Percentiles rank a stretch among this genome's conserved stretches.
phyloP scores from a whole-genome alignment of 2,329 filamentous ascomycete genomes.

The Talaromyces sp. region DNA sequence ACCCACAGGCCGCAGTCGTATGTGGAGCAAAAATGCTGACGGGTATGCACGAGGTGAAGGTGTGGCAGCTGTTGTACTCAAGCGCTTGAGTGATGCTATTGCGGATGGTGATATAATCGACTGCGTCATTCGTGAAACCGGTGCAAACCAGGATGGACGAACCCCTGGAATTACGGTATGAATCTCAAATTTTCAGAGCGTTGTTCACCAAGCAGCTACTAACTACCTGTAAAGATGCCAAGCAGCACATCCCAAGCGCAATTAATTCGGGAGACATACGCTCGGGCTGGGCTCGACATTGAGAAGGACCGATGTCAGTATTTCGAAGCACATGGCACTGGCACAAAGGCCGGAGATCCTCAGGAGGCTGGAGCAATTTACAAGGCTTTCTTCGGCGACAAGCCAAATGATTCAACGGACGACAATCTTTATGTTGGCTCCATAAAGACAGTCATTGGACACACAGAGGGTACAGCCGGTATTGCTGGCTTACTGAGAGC shows the following conservation, averaged over 20 bases:
- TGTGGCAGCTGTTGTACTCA: conserved; percentile 48
- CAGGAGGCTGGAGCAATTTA: conserved; percentile 13
- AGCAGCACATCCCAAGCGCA: conserved; percentile 32
- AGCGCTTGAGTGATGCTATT: conserved; percentile 47
- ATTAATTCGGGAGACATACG: conserved; percentile 37
- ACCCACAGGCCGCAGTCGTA: conserved; percentile 52
- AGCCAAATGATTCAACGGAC: not conserved
- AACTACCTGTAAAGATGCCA: conserved; percentile 42
- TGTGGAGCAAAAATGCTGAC: conserved; percentile 44
- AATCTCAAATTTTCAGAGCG: conserved; percentile 8
- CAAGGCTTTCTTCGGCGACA: conserved; percentile 10
- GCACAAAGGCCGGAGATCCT: conserved; percentile 27
- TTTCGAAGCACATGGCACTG: conserved; percentile 43
- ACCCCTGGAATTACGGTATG: conserved; percentile 31
- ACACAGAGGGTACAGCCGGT: conserved; percentile 30
- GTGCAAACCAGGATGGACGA: conserved; percentile 31
- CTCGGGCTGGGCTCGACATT: conserved; percentile 32
- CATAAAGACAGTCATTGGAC: conserved; percentile 34
- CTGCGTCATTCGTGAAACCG: conserved; percentile 31
- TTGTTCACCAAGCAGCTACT: conserved; percentile 24
- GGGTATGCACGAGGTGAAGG: conserved; percentile 54
- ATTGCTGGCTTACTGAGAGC: conserved; percentile 26
- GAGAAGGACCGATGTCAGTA: conserved; percentile 31
- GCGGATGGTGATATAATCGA: conserved; percentile 42
- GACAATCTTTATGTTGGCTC: conserved; percentile 25